Evolutionary conservation across 352 stramenopile species (phyloP).

Genomic region (Phytophthora melonis): DNA sequence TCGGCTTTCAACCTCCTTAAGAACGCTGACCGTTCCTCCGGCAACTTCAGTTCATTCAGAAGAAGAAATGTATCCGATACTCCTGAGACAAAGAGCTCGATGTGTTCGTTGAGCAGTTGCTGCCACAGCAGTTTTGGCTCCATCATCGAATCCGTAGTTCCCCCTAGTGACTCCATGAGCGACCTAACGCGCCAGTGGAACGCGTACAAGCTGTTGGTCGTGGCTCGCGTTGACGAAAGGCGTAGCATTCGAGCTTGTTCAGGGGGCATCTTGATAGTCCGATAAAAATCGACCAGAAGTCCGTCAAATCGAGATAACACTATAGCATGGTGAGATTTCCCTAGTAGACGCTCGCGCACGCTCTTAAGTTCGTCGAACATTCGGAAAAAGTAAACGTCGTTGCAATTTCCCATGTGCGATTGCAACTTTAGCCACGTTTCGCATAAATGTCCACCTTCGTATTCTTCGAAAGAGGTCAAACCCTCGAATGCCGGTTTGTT

Average conservation of each 20-base stretch:
- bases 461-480: not conserved
- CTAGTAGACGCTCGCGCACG: not conserved
- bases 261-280: conserved; percentile 4
- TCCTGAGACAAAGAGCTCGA: not conserved
- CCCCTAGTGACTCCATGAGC: not conserved
- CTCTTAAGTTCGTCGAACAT: not conserved
- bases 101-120: not conserved
- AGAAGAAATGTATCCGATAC: conserved; percentile 9
- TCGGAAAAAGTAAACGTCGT: not conserved
- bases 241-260: conserved; percentile 9
- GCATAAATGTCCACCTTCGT: not conserved
- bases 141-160: no score
- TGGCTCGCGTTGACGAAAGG: conserved; percentile 8
- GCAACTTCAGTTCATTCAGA: conserved; percentile 11
- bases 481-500: not conserved
- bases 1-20: conserved; percentile 4
- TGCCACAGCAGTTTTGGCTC: not conserved
- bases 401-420: not conserved
- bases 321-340: not conserved
- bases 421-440: not conserved
- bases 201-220: conserved; percentile 3
- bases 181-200: conserved; percentile 12
- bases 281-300: conserved; percentile 11
- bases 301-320: conserved; percentile 1
- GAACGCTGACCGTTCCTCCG: conserved; percentile 1